A percentile compares a stretch with the other conserved stretches of the same genome.
phyloP scores from a whole-genome alignment of 2,329 filamentous ascomycete genomes.

The Ophiostoma montium region DNA sequence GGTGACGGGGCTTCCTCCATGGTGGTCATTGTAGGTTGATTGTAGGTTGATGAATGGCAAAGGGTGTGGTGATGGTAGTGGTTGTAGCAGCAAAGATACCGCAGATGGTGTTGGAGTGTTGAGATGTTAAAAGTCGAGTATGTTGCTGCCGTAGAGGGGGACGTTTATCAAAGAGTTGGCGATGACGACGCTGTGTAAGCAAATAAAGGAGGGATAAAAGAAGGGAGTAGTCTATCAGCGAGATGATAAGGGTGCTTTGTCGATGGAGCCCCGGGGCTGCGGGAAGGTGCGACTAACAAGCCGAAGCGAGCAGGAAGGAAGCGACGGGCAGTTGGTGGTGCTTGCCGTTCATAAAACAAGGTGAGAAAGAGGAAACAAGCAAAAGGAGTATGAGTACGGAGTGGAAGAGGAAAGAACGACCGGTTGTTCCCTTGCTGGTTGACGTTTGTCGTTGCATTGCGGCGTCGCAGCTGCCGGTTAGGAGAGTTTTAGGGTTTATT shows the following conservation, averaged over 20 bases:
- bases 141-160: background rate
- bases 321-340: background rate
- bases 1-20: constrained; percentile 5
- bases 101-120: too few species aligned
- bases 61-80: background rate
- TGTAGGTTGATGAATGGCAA: background rate
- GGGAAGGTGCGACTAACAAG: background rate
- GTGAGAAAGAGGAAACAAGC: too few species aligned
- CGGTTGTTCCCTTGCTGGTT: background rate
- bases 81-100: too few species aligned
- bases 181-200: background rate
- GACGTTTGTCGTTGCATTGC: background rate
- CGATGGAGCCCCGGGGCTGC: background rate
- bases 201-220: background rate
- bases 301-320: background rate
- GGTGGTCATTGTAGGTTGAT: background rate
- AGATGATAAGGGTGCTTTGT: background rate
- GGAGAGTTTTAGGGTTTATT: background rate
- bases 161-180: background rate
- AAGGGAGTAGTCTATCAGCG: background rate
- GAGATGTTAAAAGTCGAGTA: too few species aligned
- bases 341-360: too few species aligned
- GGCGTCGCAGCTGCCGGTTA: background rate
- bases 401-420: too few species aligned
- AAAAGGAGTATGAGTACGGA: too few species aligned